phyloP scores from a whole-genome alignment of 345 rosid genomes.

The Eucalyptus decipiens region DNA sequence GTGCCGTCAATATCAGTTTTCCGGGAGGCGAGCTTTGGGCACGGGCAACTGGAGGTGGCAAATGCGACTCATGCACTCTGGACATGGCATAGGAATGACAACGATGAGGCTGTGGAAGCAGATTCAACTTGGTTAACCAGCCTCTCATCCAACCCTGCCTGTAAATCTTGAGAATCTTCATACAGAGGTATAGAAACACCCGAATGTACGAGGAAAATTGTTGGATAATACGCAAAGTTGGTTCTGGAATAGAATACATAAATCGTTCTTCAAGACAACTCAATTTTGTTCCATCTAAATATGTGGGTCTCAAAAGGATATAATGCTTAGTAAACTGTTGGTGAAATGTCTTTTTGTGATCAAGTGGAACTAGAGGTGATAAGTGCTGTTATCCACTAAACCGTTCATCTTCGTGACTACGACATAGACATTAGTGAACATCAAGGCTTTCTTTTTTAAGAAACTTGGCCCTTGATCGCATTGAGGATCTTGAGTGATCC shows the following conservation, averaged over 20 bases:
- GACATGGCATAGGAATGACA: constrained; percentile 70
- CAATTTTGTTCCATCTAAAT: background rate
- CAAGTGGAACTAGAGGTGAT: background rate
- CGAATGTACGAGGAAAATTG: background rate
- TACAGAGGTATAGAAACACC: background rate
- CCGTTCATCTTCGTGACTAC: background rate
- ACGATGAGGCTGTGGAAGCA: constrained; percentile 10
- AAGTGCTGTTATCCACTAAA: background rate
- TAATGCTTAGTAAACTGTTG: background rate
- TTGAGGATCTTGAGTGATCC: background rate
- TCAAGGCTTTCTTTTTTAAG: background rate
- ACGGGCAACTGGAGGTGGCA: constrained; percentile 50
- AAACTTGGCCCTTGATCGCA: background rate
- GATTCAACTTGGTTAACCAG: constrained; percentile 53
- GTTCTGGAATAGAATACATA: background rate
- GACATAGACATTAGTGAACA: background rate
- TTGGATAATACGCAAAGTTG: background rate
- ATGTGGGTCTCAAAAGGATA: background rate
- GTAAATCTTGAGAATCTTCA: constrained; percentile 3
- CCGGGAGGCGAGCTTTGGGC: constrained; percentile 83
- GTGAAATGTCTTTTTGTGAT: background rate
- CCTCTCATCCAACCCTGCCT: constrained; percentile 29
- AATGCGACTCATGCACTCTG: constrained; percentile 64
- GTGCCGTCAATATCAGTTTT: constrained; percentile 34
- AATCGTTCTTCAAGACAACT: background rate